Percentiles rank a stretch among this genome's conserved stretches.
Evolutionary conservation across 2,329 filamentous ascomycete species (phyloP).

Genomic region (Elsinoe arachidis): DNA sequence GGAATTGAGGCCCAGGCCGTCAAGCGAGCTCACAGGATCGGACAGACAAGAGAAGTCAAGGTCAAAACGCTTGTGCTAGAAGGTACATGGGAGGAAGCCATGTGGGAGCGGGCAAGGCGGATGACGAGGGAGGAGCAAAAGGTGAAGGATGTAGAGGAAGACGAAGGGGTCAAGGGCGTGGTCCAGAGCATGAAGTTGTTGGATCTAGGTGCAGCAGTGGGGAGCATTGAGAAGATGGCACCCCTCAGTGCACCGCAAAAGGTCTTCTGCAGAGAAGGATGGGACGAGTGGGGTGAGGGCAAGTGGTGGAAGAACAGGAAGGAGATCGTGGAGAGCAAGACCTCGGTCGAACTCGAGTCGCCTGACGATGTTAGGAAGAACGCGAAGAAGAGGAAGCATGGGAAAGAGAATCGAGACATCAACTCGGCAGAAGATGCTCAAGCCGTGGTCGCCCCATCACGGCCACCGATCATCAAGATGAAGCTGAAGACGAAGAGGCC

Average conservation of each 20-base stretch:
- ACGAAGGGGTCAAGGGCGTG: slow-evolving; percentile 49
- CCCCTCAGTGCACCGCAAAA: slow-evolving; percentile 33
- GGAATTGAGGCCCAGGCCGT: slow-evolving; percentile 83
- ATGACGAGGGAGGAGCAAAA: slow-evolving; percentile 61
- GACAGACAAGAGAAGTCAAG: slow-evolving; percentile 66
- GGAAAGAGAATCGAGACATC: not conserved
- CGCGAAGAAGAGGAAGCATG: not conserved
- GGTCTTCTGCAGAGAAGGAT: slow-evolving; percentile 35
- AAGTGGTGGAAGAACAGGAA: slow-evolving; percentile 35
- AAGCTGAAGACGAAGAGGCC: slow-evolving; percentile 32
- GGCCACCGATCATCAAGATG: not conserved
- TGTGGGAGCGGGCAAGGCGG: slow-evolving; percentile 61
- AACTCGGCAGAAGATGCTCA: not conserved
- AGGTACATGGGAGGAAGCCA: slow-evolving; percentile 75
- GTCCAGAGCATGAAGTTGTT: slow-evolving; percentile 49
- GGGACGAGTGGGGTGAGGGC: slow-evolving; percentile 15
- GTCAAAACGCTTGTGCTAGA: slow-evolving; percentile 80
- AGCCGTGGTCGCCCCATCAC: not conserved
- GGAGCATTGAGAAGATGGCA: slow-evolving; percentile 33
- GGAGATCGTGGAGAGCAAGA: not conserved
- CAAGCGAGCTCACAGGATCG: slow-evolving; percentile 80
- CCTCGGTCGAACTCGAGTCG: too few species aligned
- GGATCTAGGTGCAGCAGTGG: slow-evolving; percentile 29
- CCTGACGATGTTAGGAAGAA: not conserved
- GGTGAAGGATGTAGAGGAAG: slow-evolving; percentile 51